Conservation (phyloP, 2,329 filamentous ascomycete species). For the Pseudogymnoascus sp. region DNA sequence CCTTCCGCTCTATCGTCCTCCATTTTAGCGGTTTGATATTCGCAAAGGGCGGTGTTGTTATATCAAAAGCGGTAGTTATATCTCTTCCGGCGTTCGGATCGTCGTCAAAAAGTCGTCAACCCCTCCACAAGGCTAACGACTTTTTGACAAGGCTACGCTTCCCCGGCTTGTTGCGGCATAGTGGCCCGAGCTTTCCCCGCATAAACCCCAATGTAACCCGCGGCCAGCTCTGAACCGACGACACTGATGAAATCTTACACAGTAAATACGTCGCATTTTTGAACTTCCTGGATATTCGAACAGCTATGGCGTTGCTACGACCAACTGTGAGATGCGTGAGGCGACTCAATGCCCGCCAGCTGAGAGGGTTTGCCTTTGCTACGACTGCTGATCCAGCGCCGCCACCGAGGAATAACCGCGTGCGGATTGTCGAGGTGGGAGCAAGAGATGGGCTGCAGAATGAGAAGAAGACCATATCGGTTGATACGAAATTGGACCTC, state of each 20-base stretch:
- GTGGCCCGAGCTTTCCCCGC: conserved; percentile 6
- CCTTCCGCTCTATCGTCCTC: conserved; percentile 65
- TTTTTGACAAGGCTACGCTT: conserved; percentile 7
- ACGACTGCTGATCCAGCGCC: background rate
- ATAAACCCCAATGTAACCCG: conserved; percentile 8
- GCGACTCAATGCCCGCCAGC: conserved; percentile 5
- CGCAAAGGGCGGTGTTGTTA: background rate
- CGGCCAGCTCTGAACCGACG: background rate
- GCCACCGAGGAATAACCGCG: conserved; percentile 23
- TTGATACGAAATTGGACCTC: conserved; percentile 67
- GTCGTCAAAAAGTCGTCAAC: background rate
- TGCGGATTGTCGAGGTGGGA: conserved; percentile 72
- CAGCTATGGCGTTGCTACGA: conserved; percentile 4
- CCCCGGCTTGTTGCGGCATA: background rate
- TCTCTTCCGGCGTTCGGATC: background rate
- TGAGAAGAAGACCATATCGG: conserved; percentile 62
- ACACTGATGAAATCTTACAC: background rate
- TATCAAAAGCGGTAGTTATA: background rate
- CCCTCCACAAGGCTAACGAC: conserved; percentile 2
- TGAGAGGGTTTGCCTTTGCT: background rate
- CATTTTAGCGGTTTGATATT: conserved; percentile 40
- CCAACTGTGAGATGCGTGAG: conserved; percentile 7
- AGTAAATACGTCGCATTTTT: background rate
- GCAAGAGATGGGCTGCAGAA: conserved; percentile 84
- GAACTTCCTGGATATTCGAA: background rate